These are phyloP conservation scores for Arabidopsis thaliana DNA, from an alignment of 345 rosid species.

Conservation along the genomic window TAIR10.1 NC_003070.9:29371001-29371500, in stretches of 20 bases:
- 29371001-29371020: no score
- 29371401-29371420: slow-evolving; percentile 38
- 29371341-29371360: slow-evolving; percentile 15
- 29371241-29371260: neutral
- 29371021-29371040: no score
- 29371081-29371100: no score
- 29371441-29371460: slow-evolving; percentile 2
- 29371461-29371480: slow-evolving; percentile 4
- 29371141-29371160: neutral
- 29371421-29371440: slow-evolving; percentile 15
- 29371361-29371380: slow-evolving; percentile 26
- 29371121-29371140: neutral
- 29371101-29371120: neutral
- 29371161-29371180: neutral
- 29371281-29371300: neutral
- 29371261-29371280: neutral
- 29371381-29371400: slow-evolving; percentile 43
- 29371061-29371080: no score
- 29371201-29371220: neutral
- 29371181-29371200: neutral
- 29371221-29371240: slow-evolving; percentile 1
- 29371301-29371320: slow-evolving; percentile 34
- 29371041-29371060: no score
- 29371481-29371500: neutral
- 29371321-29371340: neutral